These are phyloP conservation scores for Suillus subaureus DNA, from an alignment of 768 basidiomycete genomes.

Conservation along the genomic window DNA sequence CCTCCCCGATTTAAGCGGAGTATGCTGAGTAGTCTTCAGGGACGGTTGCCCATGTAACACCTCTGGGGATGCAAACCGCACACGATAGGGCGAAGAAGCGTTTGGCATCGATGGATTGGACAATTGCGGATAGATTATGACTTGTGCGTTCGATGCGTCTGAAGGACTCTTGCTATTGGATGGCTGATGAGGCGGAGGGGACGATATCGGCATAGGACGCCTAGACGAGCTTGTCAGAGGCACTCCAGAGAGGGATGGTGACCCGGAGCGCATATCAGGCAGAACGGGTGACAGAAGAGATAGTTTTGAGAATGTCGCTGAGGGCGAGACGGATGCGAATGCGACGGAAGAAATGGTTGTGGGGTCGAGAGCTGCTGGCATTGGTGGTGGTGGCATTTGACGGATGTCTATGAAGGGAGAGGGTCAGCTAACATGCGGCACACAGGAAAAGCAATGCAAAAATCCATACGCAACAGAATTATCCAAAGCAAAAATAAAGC, in stretches of 20 bases:
- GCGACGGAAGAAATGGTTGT: constrained; percentile 37
- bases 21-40: constrained; percentile 3
- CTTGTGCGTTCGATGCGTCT: not conserved
- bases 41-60: constrained; percentile 19
- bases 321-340: constrained; percentile 40
- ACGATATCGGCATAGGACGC: constrained; percentile 11
- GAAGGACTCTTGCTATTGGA: constrained; percentile 18
- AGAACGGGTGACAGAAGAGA: constrained; percentile 44
- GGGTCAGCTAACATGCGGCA: not conserved
- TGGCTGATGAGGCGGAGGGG: constrained; percentile 21
- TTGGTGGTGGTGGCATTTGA: constrained; percentile 54
- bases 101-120: not conserved
- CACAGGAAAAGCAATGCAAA: not conserved
- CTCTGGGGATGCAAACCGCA: constrained; percentile 37
- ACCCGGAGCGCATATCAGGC: constrained; percentile 12
- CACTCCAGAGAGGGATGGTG: constrained; percentile 8
- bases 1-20: not conserved
- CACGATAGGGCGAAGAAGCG: constrained; percentile 18
- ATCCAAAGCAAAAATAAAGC: not conserved
- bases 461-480: not conserved
- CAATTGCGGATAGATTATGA: not conserved
- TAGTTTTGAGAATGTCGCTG: constrained; percentile 53
- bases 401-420: constrained; percentile 32
- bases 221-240: constrained; percentile 15
- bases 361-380: constrained; percentile 47